Conservation (phyloP, 805 yeast species). For the Cyberlindnera saturnus region DNA sequence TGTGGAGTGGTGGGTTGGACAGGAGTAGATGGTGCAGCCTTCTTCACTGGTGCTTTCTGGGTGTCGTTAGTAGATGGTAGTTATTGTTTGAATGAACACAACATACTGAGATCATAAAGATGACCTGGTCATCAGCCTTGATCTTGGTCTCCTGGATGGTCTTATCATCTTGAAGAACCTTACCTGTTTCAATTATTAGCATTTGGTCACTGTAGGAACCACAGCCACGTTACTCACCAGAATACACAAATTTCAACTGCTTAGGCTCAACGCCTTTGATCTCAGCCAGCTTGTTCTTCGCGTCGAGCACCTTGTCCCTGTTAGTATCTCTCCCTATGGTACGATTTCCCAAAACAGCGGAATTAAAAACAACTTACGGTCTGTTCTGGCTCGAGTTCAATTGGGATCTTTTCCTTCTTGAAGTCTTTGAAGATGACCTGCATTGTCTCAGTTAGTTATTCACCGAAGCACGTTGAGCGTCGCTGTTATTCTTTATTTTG, state of each 20-base stretch:
- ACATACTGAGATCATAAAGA: constrained; percentile 79
- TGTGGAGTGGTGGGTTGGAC: constrained; percentile 20
- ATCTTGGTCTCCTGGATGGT: constrained; percentile 66
- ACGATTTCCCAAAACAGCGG: not conserved
- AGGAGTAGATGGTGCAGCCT: constrained; percentile 14
- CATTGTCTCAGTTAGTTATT: constrained; percentile 37
- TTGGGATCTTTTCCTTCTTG: constrained; percentile 79
- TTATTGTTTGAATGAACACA: constrained; percentile 12
- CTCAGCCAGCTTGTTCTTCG: constrained; percentile 67
- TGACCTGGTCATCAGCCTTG: constrained; percentile 80
- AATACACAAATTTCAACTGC: constrained; percentile 84
- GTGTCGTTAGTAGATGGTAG: not conserved
- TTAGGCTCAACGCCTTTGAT: constrained; percentile 61
- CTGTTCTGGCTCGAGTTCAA: constrained; percentile 67
- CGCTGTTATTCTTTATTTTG: not conserved
- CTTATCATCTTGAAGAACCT: constrained; percentile 81
- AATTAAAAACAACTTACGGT: constrained; percentile 40
- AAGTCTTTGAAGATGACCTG: constrained; percentile 83
- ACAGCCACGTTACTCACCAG: constrained; percentile 39
- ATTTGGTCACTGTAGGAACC: not conserved
- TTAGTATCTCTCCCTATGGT: not conserved
- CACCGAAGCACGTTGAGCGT: not conserved
- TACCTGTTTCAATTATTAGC: constrained; percentile 35
- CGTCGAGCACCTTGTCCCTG: constrained; percentile 39
- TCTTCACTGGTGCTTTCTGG: constrained; percentile 25